A percentile compares a stretch with the other conserved stretches of the same genome.
phyloP scores from a whole-genome alignment of 305 asterid genomes.

The Fraxinus latifolia region DNA sequence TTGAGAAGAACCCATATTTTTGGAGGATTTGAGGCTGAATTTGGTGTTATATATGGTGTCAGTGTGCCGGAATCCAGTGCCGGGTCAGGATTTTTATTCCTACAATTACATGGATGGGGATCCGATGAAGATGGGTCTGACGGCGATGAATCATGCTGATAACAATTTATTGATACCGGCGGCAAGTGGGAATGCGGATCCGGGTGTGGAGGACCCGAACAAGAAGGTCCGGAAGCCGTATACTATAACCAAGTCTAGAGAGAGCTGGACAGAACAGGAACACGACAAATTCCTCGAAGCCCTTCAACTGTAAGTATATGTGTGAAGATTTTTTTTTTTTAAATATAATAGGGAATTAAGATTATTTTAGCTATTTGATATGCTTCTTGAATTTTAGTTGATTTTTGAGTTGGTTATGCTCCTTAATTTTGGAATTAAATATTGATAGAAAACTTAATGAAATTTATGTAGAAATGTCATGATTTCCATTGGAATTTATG shows the following conservation, averaged over 20 bases:
- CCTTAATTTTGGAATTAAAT: not conserved
- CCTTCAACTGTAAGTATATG: constrained; percentile 62
- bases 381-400: constrained; percentile 1
- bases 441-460: not conserved
- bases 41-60: constrained; percentile 59
- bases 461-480: not conserved
- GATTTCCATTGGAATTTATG: no score
- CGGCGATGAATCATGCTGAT: constrained; percentile 16
- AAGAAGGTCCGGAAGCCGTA: constrained; percentile 87
- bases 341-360: not conserved
- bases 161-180: constrained; percentile 21
- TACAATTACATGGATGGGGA: constrained; percentile 36
- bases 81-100: constrained; percentile 43
- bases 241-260: constrained; percentile 86
- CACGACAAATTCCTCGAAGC: constrained; percentile 90
- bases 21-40: not conserved
- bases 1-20: not conserved
- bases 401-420: not conserved
- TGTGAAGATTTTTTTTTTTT: not conserved
- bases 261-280: constrained; percentile 95
- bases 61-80: constrained; percentile 56
- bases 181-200: constrained; percentile 31
- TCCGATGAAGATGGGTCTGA: constrained; percentile 39
- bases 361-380: not conserved
- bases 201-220: constrained; percentile 55